Evolutionary conservation across 768 basidiomycete species (phyloP).

Genomic region (Trametes cubensis): DNA sequence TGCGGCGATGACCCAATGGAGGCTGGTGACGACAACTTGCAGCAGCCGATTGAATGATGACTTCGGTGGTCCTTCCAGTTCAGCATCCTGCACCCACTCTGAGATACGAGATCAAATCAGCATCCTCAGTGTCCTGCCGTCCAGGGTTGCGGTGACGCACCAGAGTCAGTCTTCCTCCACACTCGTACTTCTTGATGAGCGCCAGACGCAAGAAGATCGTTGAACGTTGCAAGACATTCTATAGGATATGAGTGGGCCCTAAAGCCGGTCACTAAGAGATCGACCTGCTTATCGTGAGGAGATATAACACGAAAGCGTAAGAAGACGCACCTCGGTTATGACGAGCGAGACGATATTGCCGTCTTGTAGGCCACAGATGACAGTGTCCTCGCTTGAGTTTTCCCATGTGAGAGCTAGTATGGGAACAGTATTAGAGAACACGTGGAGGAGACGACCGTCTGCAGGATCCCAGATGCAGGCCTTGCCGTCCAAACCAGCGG

Average conservation of each 20-base stretch:
- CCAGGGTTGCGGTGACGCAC: constrained; percentile 1
- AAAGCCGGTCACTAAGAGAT: neutral
- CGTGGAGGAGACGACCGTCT: neutral
- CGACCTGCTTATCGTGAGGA: neutral
- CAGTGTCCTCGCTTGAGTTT: neutral
- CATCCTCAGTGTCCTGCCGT: too few relatives aligned
- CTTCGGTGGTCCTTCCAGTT: constrained; percentile 1
- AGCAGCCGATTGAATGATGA: neutral
- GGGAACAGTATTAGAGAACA: neutral
- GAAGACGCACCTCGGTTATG: neutral
- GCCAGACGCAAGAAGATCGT: constrained; percentile 3
- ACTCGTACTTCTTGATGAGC: constrained; percentile 4
- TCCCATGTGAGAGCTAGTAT: constrained; percentile 1
- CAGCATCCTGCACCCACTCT: neutral
- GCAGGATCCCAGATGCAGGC: constrained; percentile 8
- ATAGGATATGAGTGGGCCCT: constrained; percentile 10
- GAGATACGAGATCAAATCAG: too few relatives aligned
- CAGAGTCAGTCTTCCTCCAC: neutral
- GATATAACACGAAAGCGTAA: neutral
- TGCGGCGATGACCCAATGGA: neutral
- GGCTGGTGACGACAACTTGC: constrained; percentile 3
- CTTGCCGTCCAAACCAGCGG: constrained; percentile 5
- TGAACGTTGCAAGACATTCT: neutral
- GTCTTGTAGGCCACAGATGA: constrained; percentile 16
- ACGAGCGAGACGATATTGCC: constrained; percentile 1